These are phyloP conservation scores for Exsudoporus frostii DNA, from an alignment of 768 basidiomycete genomes.

Conservation along the genomic window DNA sequence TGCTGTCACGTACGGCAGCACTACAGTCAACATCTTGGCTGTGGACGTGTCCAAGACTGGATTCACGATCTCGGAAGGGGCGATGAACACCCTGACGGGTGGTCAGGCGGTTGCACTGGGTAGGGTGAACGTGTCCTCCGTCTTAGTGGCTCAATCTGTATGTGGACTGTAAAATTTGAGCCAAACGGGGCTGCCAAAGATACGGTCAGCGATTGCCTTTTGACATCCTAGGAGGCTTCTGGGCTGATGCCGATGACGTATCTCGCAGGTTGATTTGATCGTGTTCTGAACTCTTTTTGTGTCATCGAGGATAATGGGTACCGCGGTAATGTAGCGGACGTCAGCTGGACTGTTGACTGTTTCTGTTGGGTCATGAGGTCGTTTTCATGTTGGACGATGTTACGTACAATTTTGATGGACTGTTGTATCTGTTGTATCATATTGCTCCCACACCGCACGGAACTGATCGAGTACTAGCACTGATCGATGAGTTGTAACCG, in stretches of 20 bases:
- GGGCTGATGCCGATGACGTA: conserved; percentile 1
- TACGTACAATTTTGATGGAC: conserved; percentile 17
- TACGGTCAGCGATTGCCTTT: not conserved
- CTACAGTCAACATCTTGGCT: conserved; percentile 48
- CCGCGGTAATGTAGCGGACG: not conserved
- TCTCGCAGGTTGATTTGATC: conserved; percentile 1
- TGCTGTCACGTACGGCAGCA: conserved; percentile 25
- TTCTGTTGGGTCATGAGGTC: conserved; percentile 1
- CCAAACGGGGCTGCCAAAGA: not conserved
- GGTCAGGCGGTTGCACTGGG: conserved; percentile 10
- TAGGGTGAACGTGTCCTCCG: conserved; percentile 18
- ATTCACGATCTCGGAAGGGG: conserved; percentile 34
- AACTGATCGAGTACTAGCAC: not conserved
- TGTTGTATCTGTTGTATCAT: not conserved
- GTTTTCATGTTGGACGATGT: not conserved
- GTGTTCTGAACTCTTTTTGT: not conserved
- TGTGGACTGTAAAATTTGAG: not conserved
- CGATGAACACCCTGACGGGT: conserved; percentile 27
- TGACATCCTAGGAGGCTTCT: not conserved
- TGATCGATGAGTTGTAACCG: not conserved
- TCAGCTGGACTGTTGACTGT: conserved; percentile 2
- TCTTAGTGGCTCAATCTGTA: not conserved
- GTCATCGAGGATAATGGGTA: not conserved
- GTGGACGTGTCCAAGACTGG: conserved; percentile 47
- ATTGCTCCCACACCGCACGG: not conserved